phyloP scores from a whole-genome alignment of 2,329 filamentous ascomycete species.

The Nannizzia gypsea region DNA sequence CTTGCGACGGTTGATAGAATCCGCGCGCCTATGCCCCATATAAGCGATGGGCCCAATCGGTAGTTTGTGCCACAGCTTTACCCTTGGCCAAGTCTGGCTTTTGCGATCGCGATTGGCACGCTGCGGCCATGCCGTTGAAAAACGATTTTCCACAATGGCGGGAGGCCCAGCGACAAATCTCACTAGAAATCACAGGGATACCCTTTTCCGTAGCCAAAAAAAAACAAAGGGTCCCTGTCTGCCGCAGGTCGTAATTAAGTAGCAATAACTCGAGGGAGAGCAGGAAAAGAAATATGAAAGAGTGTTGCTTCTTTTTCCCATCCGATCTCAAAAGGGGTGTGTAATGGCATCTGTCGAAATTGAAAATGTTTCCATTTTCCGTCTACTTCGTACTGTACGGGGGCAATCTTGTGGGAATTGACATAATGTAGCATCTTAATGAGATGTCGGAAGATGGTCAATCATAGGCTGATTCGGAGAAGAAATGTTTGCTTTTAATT shows the following conservation, averaged over 20 bases:
- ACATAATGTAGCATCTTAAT: not conserved
- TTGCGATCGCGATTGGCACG: conserved; percentile 2
- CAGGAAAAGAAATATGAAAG: not conserved
- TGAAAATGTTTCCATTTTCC: too few relatives aligned
- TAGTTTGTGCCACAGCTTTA: not conserved
- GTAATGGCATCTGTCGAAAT: too few relatives aligned
- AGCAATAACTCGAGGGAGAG: not conserved
- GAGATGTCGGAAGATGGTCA: not conserved
- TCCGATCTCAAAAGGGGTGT: not conserved
- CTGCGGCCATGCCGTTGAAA: not conserved
- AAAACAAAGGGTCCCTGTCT: not conserved
- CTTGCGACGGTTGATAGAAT: not conserved
- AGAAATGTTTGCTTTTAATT: not conserved
- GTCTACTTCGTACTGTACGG: not conserved
- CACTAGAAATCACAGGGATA: not conserved
- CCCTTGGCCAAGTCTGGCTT: not conserved
- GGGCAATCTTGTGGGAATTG: not conserved
- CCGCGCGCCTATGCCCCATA: not conserved
- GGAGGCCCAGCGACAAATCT: not conserved
- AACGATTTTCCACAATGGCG: not conserved
- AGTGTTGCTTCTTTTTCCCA: not conserved
- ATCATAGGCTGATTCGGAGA: not conserved
- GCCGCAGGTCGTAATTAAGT: not conserved
- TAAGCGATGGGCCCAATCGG: conserved; percentile 2
- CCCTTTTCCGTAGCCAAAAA: not conserved